phyloP scores from a whole-genome alignment of 768 basidiomycete genomes.

The Porpolomopsis calyptriformis region DNA sequence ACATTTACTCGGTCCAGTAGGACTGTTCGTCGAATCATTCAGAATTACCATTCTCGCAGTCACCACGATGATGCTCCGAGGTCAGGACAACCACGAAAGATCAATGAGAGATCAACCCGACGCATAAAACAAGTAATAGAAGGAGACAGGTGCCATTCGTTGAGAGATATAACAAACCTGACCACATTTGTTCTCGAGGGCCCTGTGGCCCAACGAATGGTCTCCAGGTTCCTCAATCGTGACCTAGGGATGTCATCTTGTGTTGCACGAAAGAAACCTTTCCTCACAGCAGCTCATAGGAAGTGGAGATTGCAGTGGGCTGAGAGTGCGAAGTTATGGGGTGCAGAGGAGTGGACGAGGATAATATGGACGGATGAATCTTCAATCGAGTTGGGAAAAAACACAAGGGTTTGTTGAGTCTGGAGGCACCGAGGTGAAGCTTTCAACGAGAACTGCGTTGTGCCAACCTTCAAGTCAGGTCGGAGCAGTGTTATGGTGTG shows the following conservation, averaged over 20 bases:
- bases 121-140: not conserved
- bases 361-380: constrained; percentile 21
- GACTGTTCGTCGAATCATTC: not conserved
- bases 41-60: not conserved
- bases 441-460: constrained; percentile 15
- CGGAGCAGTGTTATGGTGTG: constrained; percentile 22
- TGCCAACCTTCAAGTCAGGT: constrained; percentile 19
- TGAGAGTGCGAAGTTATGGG: not conserved
- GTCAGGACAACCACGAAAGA: not conserved
- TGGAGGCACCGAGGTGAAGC: constrained; percentile 17
- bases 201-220: not conserved
- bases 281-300: constrained; percentile 13
- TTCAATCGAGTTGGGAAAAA: constrained; percentile 16
- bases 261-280: constrained; percentile 19
- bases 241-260: constrained; percentile 3
- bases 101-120: not conserved
- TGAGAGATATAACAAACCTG: not conserved
- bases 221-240: not conserved
- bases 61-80: not conserved
- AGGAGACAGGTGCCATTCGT: not conserved
- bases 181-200: not conserved
- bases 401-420: constrained; percentile 15
- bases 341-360: constrained; percentile 11
- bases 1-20: not conserved
- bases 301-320: constrained; percentile 14